A percentile compares a stretch with the other conserved stretches of the same genome.
Conservation (phyloP, 176 grass and related monocot species). For the Cenchrus fungigraminus region DNA sequence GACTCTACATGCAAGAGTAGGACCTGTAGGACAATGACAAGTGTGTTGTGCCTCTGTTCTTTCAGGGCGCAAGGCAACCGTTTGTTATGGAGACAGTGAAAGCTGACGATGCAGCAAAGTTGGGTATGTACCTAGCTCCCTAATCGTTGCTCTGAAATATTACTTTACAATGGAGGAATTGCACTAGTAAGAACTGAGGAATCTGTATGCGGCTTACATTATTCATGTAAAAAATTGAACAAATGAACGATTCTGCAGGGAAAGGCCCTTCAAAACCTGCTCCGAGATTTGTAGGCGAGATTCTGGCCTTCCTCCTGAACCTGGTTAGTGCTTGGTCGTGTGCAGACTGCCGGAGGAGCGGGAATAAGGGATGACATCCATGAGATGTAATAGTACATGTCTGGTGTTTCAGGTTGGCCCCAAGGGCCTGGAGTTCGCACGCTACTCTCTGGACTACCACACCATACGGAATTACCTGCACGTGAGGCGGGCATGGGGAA, state of each 20-base stretch:
- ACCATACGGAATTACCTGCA: constrained; percentile 91
- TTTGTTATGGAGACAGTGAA: constrained; percentile 97
- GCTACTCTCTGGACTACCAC: constrained; percentile 97
- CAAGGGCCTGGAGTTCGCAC: constrained; percentile 93
- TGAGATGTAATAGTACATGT: not conserved
- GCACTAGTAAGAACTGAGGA: not conserved
- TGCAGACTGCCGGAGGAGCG: not conserved
- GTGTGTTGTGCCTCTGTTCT: not conserved
- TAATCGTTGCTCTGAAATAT: not conserved
- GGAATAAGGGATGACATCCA: not conserved
- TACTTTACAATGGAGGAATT: not conserved
- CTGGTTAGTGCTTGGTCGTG: constrained; percentile 47
- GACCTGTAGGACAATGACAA: not conserved
- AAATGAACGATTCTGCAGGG: constrained; percentile 50
- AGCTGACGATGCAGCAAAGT: constrained; percentile 91
- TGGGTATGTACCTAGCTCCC: constrained; percentile 47
- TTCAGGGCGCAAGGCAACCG: constrained; percentile 75
- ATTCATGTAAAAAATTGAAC: not conserved
- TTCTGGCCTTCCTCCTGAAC: constrained; percentile 83
- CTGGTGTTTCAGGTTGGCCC: constrained; percentile 70
- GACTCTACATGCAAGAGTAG: not conserved
- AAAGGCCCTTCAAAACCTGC: constrained; percentile 76
- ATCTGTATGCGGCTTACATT: not conserved
- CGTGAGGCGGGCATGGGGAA: constrained; percentile 80
- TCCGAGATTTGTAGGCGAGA: constrained; percentile 78